phyloP scores from a whole-genome alignment of 2,329 filamentous ascomycete species.

The Verticillium dahliae region DNA sequence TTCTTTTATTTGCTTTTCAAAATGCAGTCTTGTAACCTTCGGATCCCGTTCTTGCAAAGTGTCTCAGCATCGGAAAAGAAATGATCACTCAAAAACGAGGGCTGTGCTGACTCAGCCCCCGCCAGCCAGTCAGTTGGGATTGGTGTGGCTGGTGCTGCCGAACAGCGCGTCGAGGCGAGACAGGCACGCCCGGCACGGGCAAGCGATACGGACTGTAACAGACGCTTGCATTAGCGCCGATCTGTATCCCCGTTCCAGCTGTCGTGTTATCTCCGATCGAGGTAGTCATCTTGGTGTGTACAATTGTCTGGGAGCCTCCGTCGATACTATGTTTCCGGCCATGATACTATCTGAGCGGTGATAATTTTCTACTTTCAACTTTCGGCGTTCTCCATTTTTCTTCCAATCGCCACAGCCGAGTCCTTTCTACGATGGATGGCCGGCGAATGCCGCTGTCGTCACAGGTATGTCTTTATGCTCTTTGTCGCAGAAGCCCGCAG shows the following conservation, averaged over 20 bases:
- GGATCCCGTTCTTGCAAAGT: too few relatives aligned
- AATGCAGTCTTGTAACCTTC: not conserved
- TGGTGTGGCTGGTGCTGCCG: not conserved
- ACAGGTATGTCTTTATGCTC: too few relatives aligned
- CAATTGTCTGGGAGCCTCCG: not conserved
- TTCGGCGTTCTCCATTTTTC: too few relatives aligned
- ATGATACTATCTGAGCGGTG: too few relatives aligned
- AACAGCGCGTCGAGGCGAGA: not conserved
- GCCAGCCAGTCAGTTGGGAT: not conserved
- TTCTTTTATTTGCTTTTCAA: not conserved
- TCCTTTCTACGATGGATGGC: too few relatives aligned
- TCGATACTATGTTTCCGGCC: not conserved
- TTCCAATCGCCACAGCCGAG: too few relatives aligned
- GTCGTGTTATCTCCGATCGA: not conserved
- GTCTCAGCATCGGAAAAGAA: not conserved
- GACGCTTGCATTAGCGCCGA: not conserved
- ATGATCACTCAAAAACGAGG: not conserved
- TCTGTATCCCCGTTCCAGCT: not conserved
- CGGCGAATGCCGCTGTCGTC: too few relatives aligned
- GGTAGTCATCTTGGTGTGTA: not conserved
- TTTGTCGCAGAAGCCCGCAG: too few relatives aligned
- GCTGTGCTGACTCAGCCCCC: not conserved
- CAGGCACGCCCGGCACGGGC: not conserved
- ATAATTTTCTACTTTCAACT: too few relatives aligned
- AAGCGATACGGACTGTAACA: not conserved